Conservation (phyloP, 202 grass and related monocot species). For the Setaria italica region DNA sequence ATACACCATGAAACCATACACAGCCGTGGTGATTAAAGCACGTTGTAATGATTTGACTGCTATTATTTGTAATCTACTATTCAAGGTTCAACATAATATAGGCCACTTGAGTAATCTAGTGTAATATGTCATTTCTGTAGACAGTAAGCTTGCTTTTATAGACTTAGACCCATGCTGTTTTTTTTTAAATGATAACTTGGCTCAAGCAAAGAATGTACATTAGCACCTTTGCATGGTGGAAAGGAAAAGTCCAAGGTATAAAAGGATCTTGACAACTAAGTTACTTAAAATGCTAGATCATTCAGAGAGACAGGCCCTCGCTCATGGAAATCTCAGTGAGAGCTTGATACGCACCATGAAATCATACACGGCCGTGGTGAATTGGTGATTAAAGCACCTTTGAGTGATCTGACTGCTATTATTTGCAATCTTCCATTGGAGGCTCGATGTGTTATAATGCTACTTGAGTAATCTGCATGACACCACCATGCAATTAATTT, state of each 20-base stretch:
- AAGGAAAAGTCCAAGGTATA: neutral
- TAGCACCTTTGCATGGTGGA: neutral
- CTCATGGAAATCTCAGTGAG: conserved; percentile 32
- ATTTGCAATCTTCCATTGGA: conserved; percentile 4
- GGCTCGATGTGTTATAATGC: conserved; percentile 27
- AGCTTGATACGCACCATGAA: conserved; percentile 34
- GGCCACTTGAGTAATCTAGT: conserved; percentile 7
- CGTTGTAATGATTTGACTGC: conserved; percentile 30
- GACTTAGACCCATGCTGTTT: neutral
- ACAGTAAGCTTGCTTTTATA: neutral
- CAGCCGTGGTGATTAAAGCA: neutral
- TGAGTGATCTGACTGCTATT: conserved; percentile 38
- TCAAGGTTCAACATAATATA: neutral
- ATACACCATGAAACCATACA: conserved; percentile 14
- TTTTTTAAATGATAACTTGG: neutral
- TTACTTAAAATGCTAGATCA: conserved; percentile 20
- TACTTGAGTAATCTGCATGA: conserved; percentile 32
- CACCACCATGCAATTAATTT: conserved; percentile 17
- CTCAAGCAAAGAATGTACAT: neutral
- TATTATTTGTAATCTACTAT: conserved; percentile 17
- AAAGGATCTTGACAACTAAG: conserved; percentile 2
- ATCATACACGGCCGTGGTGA: neutral
- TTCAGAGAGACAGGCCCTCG: conserved; percentile 1
- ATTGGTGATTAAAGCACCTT: conserved; percentile 35
- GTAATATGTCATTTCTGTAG: neutral